These are phyloP conservation scores for Phialophora macrospora DNA, from an alignment of 2,329 filamentous ascomycete genomes.

Conservation along the genomic window DNA sequence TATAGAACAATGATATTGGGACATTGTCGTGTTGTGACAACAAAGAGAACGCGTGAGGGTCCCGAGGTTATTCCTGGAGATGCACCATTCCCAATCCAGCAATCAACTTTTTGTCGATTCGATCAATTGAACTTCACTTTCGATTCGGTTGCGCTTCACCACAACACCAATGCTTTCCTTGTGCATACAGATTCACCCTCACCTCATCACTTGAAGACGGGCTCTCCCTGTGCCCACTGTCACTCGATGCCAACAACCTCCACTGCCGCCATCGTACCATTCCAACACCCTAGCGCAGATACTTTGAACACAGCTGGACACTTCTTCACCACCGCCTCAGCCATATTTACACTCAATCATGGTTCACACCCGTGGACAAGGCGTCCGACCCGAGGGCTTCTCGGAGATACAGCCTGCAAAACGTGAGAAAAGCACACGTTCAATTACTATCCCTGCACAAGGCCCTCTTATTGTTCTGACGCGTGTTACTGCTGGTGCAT, in stretches of 20 bases:
- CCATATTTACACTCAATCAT: slow-evolving; percentile 12
- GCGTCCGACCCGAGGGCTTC: slow-evolving; percentile 33
- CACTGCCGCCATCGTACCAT: neutral
- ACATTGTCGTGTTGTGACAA: neutral
- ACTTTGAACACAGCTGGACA: neutral
- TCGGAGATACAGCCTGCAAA: slow-evolving; percentile 28
- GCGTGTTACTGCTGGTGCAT: neutral
- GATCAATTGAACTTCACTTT: neutral
- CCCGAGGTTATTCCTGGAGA: neutral
- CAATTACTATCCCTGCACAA: neutral
- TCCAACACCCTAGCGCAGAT: neutral
- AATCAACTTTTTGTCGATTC: neutral
- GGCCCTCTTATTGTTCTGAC: neutral
- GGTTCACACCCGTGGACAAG: slow-evolving; percentile 33
- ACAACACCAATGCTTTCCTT: neutral
- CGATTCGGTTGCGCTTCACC: slow-evolving; percentile 1
- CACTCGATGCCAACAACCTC: neutral
- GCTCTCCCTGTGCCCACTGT: neutral
- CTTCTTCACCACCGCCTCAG: neutral
- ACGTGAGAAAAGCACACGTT: slow-evolving; percentile 31
- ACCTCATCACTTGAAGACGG: neutral
- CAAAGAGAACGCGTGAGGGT: neutral
- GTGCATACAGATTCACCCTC: neutral
- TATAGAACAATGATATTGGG: neutral
- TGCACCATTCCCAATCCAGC: neutral